Percentiles rank a stretch among this genome's conserved stretches.
Evolutionary conservation across 768 basidiomycete genomes (phyloP).

Genomic region (Phanerodontia chrysosporium): DNA sequence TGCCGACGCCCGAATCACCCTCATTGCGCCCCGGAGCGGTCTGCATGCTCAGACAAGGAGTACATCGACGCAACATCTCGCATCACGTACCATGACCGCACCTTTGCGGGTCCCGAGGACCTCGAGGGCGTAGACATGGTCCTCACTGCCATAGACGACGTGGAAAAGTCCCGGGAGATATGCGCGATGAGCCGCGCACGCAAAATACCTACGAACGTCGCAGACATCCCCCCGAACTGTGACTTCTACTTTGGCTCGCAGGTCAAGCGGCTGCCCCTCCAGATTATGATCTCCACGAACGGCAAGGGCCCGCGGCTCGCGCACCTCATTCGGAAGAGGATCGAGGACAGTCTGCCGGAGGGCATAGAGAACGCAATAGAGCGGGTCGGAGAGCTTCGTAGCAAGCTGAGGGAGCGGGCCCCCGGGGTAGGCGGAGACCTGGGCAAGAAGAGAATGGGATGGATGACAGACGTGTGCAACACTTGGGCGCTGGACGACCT

Average conservation of each 20-base stretch:
- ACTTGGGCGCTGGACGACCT: conserved; percentile 84
- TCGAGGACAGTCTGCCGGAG: conserved; percentile 67
- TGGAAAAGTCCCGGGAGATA: conserved; percentile 66
- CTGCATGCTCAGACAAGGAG: conserved; percentile 56
- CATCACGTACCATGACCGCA: conserved; percentile 69
- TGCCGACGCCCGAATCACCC: conserved; percentile 72
- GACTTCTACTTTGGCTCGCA: conserved; percentile 99
- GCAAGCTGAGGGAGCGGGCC: conserved; percentile 69
- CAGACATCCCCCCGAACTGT: conserved; percentile 92
- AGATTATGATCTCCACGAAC: conserved; percentile 94
- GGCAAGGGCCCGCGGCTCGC: conserved; percentile 92
- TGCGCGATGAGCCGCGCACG: conserved; percentile 60
- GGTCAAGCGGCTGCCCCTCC: conserved; percentile 84
- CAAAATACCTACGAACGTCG: conserved; percentile 88
- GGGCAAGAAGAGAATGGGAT: conserved; percentile 80
- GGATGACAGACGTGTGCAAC: conserved; percentile 88
- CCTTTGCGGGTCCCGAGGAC: conserved; percentile 62
- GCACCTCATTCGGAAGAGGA: conserved; percentile 66
- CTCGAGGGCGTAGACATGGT: conserved; percentile 78
- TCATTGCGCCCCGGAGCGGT: conserved; percentile 69
- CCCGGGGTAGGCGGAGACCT: conserved; percentile 78
- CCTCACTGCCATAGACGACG: conserved; percentile 89
- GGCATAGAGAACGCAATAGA: conserved; percentile 74
- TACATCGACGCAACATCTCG: conserved; percentile 47
- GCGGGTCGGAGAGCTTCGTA: conserved; percentile 72